Conservation (phyloP, 2,329 filamentous ascomycete genomes). For the Colletotrichum siamense region DNA sequence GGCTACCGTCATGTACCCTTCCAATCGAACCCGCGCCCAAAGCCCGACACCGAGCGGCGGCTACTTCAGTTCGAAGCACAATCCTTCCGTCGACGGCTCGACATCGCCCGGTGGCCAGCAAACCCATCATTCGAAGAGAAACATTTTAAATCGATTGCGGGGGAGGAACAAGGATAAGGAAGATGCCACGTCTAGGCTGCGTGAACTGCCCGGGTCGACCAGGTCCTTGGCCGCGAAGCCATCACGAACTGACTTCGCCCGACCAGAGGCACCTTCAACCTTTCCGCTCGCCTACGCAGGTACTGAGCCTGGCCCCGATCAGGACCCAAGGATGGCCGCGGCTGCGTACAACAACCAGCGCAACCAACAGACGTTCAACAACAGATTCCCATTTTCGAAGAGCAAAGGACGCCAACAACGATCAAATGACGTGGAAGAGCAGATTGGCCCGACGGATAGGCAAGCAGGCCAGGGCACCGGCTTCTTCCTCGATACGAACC, state of each 20-base stretch:
- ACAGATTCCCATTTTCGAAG: conserved; percentile 68
- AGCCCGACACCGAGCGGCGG: conserved; percentile 82
- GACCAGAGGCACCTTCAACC: conserved; percentile 43
- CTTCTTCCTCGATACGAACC: conserved; percentile 85
- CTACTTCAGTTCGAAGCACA: conserved; percentile 53
- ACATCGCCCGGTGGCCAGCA: conserved; percentile 55
- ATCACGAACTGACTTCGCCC: conserved; percentile 52
- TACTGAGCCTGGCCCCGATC: conserved; percentile 32
- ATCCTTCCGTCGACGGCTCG: conserved; percentile 55
- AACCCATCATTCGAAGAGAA: conserved; percentile 52
- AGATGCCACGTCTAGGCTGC: conserved; percentile 48
- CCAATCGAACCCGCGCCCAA: conserved; percentile 65
- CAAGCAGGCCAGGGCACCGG: conserved; percentile 53
- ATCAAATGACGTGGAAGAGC: conserved; percentile 60
- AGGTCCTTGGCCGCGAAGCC: conserved; percentile 57
- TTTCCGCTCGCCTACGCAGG: conserved; percentile 34
- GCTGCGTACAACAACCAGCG: conserved; percentile 30
- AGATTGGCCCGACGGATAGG: conserved; percentile 65
- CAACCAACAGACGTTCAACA: conserved; percentile 62
- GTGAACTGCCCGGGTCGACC: conserved; percentile 56
- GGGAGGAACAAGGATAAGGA: conserved; percentile 62
- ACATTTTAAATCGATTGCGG: conserved; percentile 54
- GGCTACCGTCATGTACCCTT: conserved; percentile 46
- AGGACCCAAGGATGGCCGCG: conserved; percentile 26
- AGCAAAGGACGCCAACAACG: conserved; percentile 51